Evolutionary conservation across 345 rosid species (phyloP).

Genomic region (Moricandia arvensis): DNA sequence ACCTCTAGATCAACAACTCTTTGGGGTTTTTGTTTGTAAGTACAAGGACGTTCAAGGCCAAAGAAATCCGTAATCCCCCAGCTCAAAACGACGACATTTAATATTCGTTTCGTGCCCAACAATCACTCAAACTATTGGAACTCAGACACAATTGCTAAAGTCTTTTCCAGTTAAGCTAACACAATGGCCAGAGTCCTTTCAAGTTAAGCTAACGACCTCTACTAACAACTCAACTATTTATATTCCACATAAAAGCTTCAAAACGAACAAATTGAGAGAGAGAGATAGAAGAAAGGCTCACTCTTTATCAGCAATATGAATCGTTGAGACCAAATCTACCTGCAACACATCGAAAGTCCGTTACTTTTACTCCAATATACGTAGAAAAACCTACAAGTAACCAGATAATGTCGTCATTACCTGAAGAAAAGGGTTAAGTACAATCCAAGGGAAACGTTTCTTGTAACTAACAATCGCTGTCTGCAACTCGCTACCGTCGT

Average conservation of each 20-base stretch:
- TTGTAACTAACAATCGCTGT: constrained; percentile 79
- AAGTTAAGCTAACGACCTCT: no score
- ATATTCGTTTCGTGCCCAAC: no score
- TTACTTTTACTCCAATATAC: no score
- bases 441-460: constrained; percentile 81
- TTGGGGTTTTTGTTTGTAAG: no score
- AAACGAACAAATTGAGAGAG: background rate
- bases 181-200: no score
- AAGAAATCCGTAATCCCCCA: no score
- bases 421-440: constrained; percentile 77
- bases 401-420: constrained; percentile 19
- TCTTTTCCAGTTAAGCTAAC: no score
- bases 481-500: constrained; percentile 57
- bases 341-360: constrained; percentile 29
- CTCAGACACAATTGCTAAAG: no score
- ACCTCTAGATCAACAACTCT: no score
- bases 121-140: no score
- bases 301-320: constrained; percentile 95
- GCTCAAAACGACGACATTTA: no score
- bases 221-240: background rate
- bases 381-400: background rate
- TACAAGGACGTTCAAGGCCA: no score
- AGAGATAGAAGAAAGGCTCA: constrained; percentile 34
- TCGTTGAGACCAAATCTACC: constrained; percentile 95
- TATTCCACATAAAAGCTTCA: background rate